A percentile compares a stretch with the other conserved stretches of the same genome.
phyloP scores from a whole-genome alignment of 2,329 filamentous ascomycete species.

The Macrophomina tecta region DNA sequence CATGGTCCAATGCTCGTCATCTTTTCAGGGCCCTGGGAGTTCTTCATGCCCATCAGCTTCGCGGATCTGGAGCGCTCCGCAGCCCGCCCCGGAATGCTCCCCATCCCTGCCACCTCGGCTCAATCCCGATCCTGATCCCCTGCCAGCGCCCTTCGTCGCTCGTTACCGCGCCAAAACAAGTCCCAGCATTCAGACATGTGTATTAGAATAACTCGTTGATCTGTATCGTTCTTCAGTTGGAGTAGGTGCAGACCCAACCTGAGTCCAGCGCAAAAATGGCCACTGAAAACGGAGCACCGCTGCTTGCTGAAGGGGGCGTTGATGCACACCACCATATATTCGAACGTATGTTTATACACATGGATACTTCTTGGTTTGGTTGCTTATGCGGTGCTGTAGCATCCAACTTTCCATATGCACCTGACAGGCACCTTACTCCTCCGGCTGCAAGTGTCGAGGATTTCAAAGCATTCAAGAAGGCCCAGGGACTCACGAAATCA shows the following conservation, averaged over 20 bases:
- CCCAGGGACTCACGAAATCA: slow-evolving; percentile 42
- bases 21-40: not conserved
- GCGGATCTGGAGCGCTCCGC: slow-evolving; percentile 2
- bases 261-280: too few relatives aligned
- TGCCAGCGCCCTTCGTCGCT: too few relatives aligned
- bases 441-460: slow-evolving; percentile 37
- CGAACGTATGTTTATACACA: slow-evolving; percentile 22
- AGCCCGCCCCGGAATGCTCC: too few relatives aligned
- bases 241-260: not conserved
- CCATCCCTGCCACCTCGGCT: too few relatives aligned
- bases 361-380: not conserved
- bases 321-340: slow-evolving; percentile 31
- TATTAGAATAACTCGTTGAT: too few relatives aligned
- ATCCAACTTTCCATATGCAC: slow-evolving; percentile 34
- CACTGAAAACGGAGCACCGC: not conserved
- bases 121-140: too few relatives aligned
- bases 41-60: too few relatives aligned
- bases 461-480: slow-evolving; percentile 36
- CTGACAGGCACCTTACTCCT: slow-evolving; percentile 39
- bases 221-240: too few relatives aligned
- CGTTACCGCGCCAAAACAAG: too few relatives aligned
- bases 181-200: too few relatives aligned
- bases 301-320: slow-evolving; percentile 30
- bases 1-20: not conserved
- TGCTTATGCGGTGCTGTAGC: slow-evolving; percentile 4